A percentile compares a stretch with the other conserved stretches of the same genome.
phyloP scores from a whole-genome alignment of 1,284 basidiomycete genomes.

The Porodaedalea pini region DNA sequence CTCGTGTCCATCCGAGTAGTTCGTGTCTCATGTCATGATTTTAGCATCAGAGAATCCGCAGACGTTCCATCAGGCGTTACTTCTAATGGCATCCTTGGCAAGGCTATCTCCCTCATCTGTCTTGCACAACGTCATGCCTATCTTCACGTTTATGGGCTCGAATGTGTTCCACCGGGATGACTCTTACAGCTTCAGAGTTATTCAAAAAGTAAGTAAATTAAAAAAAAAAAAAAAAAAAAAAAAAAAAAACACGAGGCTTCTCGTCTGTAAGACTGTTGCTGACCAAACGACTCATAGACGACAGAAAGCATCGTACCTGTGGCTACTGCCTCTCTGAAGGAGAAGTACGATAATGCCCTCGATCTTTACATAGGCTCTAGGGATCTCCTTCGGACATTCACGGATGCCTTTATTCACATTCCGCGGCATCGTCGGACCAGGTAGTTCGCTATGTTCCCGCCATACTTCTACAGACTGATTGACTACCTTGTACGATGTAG shows the following conservation, averaged over 20 bases:
- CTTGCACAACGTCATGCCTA: constrained; percentile 94
- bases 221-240: too few relatives aligned
- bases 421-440: constrained; percentile 83
- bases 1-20: neutral
- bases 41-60: constrained; percentile 87
- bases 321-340: constrained; percentile 75
- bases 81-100: constrained; percentile 86
- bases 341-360: constrained; percentile 47
- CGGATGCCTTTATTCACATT: constrained; percentile 83
- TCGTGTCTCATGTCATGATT: constrained; percentile 13
- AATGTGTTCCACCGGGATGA: constrained; percentile 97
- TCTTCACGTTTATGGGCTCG: constrained; percentile 99
- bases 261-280: constrained; percentile 4
- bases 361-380: constrained; percentile 64
- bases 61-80: constrained; percentile 89
- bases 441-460: constrained; percentile 40
- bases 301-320: constrained; percentile 92
- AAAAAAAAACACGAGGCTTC: too few relatives aligned
- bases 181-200: constrained; percentile 90
- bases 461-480: constrained; percentile 18
- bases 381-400: constrained; percentile 83
- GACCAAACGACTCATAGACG: constrained; percentile 50
- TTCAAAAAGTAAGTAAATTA: constrained; percentile 68
- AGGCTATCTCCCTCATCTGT: constrained; percentile 87
- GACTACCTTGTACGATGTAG: constrained; percentile 36